Base-by-base conservation (phyloP, 2,329 filamentous ascomycete genomes). In the Ascochyta lentis region DNA sequence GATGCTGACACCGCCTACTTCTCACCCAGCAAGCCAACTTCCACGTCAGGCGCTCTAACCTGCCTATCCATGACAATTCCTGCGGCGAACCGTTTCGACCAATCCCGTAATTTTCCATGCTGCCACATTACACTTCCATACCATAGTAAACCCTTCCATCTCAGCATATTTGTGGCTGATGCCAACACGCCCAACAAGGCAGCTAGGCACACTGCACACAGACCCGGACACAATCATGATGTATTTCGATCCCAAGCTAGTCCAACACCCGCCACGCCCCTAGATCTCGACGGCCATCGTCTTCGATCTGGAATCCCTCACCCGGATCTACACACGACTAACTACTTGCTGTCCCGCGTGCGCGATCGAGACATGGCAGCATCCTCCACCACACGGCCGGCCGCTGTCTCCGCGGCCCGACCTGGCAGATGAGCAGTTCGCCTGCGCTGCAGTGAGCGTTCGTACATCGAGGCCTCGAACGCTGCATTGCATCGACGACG, bases 121-220 rank as follows among this genome's bases (percentile, higher is more conserved):
- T 6, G 29, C 26, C 38, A 37, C 39, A 38, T 3, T 6, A 7
- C 16, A 6, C 34, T 31, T 42, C 15, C 23, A 29, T 0, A 19
- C 19, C 19, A 19, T 19, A 19, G 19, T 3, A 19, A 19, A 19
- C 19, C 19, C 19, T 19, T 19, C 19, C 19, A 19, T 19, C 19
- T 19, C 19, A 19, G 19, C 2, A 19, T 34, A n/a, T 27, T 38
- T 31, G 33, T 45, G 41, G 49, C 40, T 45, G 40, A 44, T 34
- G 40, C 40, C 48, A 15, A 49, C 22, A 12, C 16, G 50, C 50
- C 38, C 43, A 54, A 54, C 29, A 54, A 42, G 22, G 43, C 33
- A 44, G 24, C 51, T 43, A 27, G 43, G n/a, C 50, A 42, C 50
- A 44, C 26, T 33, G 44, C 29, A 34, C 34, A 19, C 44, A 33